These are phyloP conservation scores for Sutorius australiensis DNA, from an alignment of 768 basidiomycete genomes.

Conservation along the genomic window DNA sequence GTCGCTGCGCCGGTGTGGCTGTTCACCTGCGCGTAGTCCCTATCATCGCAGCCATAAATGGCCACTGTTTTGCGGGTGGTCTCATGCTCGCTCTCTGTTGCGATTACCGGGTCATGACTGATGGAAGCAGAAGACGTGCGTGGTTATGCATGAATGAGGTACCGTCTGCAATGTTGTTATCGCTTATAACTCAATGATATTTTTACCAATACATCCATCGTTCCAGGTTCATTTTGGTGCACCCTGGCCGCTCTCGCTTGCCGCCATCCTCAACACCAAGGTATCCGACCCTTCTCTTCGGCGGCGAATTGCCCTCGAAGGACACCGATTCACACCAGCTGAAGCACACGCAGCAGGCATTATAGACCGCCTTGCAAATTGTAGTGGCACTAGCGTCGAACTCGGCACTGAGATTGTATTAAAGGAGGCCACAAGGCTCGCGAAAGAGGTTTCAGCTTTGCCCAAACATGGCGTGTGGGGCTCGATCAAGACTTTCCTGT, in stretches of 20 bases:
- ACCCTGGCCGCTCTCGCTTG: constrained; percentile 69
- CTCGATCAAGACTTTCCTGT: constrained; percentile 62
- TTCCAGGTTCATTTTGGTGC: constrained; percentile 77
- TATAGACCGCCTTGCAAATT: constrained; percentile 55
- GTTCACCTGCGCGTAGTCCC: constrained; percentile 50
- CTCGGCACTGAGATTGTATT: constrained; percentile 59
- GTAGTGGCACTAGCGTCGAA: constrained; percentile 37
- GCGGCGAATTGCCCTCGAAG: constrained; percentile 76
- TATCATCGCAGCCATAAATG: constrained; percentile 75
- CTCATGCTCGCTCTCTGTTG: constrained; percentile 77
- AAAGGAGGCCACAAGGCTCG: constrained; percentile 61
- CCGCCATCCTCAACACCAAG: constrained; percentile 60
- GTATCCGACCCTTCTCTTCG: constrained; percentile 53
- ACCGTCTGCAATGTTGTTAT: background rate
- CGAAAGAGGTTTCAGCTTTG: constrained; percentile 45
- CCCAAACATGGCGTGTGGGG: constrained; percentile 68
- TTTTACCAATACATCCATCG: background rate
- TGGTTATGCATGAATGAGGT: constrained; percentile 96
- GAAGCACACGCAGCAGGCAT: constrained; percentile 67
- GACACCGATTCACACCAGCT: constrained; percentile 68
- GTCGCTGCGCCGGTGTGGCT: background rate
- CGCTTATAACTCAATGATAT: background rate
- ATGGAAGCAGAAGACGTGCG: constrained; percentile 69
- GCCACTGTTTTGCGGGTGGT: constrained; percentile 83
- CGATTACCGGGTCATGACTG: constrained; percentile 88